These are phyloP conservation scores for Microdochium paspali DNA, from an alignment of 2,329 filamentous ascomycete species.

Conservation along the genomic window DNA sequence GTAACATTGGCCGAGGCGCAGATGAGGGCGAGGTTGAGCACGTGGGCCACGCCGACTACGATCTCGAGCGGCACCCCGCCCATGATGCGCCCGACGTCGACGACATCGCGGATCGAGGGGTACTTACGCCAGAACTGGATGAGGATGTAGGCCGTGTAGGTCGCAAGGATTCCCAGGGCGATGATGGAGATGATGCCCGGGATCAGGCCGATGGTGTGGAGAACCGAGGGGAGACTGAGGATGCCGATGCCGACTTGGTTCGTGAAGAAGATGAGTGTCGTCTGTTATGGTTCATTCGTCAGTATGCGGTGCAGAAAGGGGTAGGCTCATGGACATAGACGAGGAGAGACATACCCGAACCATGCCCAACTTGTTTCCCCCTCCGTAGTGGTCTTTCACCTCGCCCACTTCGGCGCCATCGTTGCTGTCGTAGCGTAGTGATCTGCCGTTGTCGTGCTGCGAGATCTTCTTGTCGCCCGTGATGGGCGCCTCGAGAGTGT, in stretches of 20 bases:
- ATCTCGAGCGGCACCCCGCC: slow-evolving; percentile 19
- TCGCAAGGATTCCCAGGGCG: slow-evolving; percentile 55
- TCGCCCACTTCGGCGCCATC: background rate
- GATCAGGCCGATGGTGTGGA: slow-evolving; percentile 57
- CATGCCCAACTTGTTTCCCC: background rate
- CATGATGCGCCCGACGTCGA: slow-evolving; percentile 55
- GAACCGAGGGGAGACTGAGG: slow-evolving; percentile 64
- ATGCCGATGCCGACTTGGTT: slow-evolving; percentile 27
- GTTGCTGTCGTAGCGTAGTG: background rate
- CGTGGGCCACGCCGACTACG: slow-evolving; percentile 46
- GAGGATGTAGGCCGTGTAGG: slow-evolving; percentile 36
- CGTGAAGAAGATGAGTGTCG: slow-evolving; percentile 17
- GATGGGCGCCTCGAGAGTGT: background rate
- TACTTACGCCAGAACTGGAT: slow-evolving; percentile 63
- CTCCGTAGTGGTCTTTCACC: background rate
- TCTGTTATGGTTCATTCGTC: background rate
- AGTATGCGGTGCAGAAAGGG: background rate
- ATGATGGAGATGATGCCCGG: slow-evolving; percentile 61
- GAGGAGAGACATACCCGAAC: background rate
- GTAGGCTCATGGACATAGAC: background rate
- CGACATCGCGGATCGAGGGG: slow-evolving; percentile 60
- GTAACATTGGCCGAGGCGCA: slow-evolving; percentile 57
- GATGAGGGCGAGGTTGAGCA: slow-evolving; percentile 65
- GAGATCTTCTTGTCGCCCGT: background rate
- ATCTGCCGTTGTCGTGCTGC: background rate